These are phyloP conservation scores for Lobulomyces angularis DNA, from an alignment of 192 early-diverging fungal genomes.

Conservation along the genomic window DNA sequence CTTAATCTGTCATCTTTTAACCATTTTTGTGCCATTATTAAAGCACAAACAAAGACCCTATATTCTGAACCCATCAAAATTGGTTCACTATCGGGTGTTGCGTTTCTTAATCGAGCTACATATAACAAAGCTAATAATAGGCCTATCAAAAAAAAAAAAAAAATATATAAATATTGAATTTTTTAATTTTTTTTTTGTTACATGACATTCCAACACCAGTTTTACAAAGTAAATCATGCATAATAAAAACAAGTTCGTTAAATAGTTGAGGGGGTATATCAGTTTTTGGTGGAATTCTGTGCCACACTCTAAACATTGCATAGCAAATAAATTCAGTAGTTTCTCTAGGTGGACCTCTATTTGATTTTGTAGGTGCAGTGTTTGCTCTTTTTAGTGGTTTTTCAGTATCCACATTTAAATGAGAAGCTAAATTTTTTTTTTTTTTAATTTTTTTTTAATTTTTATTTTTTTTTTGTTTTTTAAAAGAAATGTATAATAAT, in stretches of 20 bases:
- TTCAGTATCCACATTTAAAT: too few species aligned
- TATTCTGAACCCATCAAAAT: too few species aligned
- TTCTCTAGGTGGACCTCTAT: too few species aligned
- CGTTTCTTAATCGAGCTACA: conserved; percentile 20
- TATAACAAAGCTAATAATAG: conserved; percentile 22
- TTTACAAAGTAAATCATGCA: conserved; percentile 8
- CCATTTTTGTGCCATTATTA: conserved; percentile 80
- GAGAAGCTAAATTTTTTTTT: too few species aligned
- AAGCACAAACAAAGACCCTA: conserved; percentile 69
- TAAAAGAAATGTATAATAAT: too few species aligned
- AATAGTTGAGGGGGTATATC: background rate
- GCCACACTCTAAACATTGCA: conserved; percentile 22
- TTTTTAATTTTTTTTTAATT: too few species aligned
- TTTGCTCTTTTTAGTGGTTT: too few species aligned
- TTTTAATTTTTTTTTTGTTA: conserved; percentile 3
- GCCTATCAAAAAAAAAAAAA: conserved; percentile 12
- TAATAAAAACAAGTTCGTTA: background rate
- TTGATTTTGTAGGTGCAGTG: too few species aligned
- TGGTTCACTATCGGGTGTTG: conserved; percentile 4
- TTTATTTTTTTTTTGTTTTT: too few species aligned
- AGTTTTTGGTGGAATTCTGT: conserved; percentile 4
- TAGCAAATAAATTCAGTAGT: conserved; percentile 25
- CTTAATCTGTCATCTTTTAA: conserved; percentile 72
- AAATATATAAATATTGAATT: conserved; percentile 15
- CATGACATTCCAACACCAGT: conserved; percentile 8